These are phyloP conservation scores for Plasmodium gaboni DNA, from an alignment of 169 alveolate species.

Conservation along the genomic window DNA sequence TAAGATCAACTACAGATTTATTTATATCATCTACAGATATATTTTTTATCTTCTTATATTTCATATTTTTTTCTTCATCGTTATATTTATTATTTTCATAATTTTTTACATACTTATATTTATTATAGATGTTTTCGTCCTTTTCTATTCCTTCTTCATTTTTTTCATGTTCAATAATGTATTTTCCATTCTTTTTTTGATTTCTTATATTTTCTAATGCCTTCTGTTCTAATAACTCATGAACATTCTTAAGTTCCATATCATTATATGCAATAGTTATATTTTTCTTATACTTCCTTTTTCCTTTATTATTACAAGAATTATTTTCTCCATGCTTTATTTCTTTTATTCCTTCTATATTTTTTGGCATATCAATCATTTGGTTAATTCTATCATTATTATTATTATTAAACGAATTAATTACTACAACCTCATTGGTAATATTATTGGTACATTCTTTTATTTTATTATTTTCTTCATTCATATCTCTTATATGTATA, in stretches of 20 bases:
- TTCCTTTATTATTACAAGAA: not conserved
- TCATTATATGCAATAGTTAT: conserved; percentile 1
- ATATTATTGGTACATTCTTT: not conserved
- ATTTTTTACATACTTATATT: not conserved
- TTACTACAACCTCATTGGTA: no score
- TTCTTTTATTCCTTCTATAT: not conserved
- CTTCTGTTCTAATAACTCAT: conserved; percentile 7
- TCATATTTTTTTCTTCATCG: conserved; percentile 6
- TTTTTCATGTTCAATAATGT: not conserved
- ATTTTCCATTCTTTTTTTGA: conserved; percentile 3
- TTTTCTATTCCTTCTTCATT: not conserved
- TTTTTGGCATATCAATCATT: not conserved
- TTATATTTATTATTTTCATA: conserved; percentile 5
- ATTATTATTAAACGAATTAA: no score
- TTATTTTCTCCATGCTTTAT: not conserved
- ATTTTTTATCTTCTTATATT: conserved; percentile 1
- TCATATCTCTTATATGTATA: not conserved
- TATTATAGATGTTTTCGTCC: not conserved
- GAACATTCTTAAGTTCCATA: not conserved
- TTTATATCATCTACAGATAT: conserved; percentile 18
- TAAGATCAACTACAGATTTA: conserved; percentile 63
- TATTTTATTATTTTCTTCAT: not conserved
- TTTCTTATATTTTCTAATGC: not conserved
- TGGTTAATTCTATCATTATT: no score
- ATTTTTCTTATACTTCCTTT: conserved; percentile 5